Base-by-base conservation (phyloP, 2,329 filamentous ascomycete genomes). In the Pestalotiopsis fici region DNA sequence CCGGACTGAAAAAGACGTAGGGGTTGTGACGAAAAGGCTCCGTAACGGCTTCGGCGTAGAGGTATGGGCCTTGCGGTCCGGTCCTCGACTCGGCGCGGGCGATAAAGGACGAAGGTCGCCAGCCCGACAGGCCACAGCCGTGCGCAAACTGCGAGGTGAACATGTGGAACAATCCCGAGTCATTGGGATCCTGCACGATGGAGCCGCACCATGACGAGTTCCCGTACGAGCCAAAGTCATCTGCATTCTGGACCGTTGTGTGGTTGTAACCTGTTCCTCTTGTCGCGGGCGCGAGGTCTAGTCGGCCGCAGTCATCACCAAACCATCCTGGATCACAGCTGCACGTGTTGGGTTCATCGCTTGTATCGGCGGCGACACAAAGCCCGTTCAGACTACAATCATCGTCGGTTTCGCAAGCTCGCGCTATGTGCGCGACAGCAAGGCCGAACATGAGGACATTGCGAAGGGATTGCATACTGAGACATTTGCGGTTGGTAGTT, bases 191-290 rank as follows among this genome's bases (percentile, higher is more conserved):
- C 50, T 81, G 81, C 0, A 85, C 64, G 39, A 86, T 83, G 13
- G 79, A 78, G 0, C 81, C 82, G 15, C 83, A 82, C 84, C 83
- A 86, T 0, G 83, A 85, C 0, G 83, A 83, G 60, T 81, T 83
- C 3, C 74, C 72, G 57, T 76, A 76, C 65, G 71, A 73, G 60
- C 74, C 72, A 1, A 74, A 71, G 4, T 69, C 62, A 4, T 74
- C 75, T 6, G 71, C 69, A 60, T 77, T 74, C 57, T 59, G 15
- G 57, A 59, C 28, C 25, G 57, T 35, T 13, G 83, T 85, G 65
- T 81, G 75, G 68, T 86, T 85, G 70, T 86, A 86, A 1, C 83
- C 84, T 0, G 77, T 79, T 56, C 75, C 73, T 43, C 78, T 73
- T 3, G 75, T 78, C 0, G 79, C 82, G 0, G 83, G 82, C 1